Conservation (phyloP, 495 filamentous ascomycete genomes). For the Pseudomonodictys pantanalensis region DNA sequence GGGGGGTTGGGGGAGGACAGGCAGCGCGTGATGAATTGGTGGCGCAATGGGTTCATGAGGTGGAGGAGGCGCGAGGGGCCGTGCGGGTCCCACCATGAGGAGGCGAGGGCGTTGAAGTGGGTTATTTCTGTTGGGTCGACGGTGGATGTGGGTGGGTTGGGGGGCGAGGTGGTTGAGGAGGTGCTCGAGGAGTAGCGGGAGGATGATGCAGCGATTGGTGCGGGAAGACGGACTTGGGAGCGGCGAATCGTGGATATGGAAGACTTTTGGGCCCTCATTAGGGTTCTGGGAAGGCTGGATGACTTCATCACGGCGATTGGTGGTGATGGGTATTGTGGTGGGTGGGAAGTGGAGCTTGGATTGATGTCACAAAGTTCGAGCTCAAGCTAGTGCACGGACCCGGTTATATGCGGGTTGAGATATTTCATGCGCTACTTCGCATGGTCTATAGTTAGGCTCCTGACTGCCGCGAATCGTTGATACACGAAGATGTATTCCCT, state of each 20-base stretch:
- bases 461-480: not conserved
- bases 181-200: not conserved
- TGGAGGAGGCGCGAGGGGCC: conserved; percentile 89
- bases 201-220: conserved; percentile 1
- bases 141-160: conserved; percentile 19
- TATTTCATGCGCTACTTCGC: no score
- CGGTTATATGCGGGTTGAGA: not conserved
- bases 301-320: conserved; percentile 4
- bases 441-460: no score
- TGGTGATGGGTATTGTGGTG: not conserved
- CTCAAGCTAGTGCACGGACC: conserved; percentile 18
- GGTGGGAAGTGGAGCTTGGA: not conserved
- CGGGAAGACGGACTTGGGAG: no score
- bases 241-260: no score
- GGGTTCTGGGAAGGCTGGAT: not conserved
- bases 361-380: conserved; percentile 21
- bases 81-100: conserved; percentile 95
- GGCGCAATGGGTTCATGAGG: conserved; percentile 95
- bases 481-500: not conserved
- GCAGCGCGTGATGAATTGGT: conserved; percentile 81
- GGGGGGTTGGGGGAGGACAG: conserved; percentile 46
- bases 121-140: conserved; percentile 81
- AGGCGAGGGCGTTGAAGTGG: conserved; percentile 91
- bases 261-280: not conserved
- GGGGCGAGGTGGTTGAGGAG: not conserved